These are phyloP conservation scores for Bassia scoparia DNA, from an alignment of 148 eudicot species.

Conservation along the genomic window DNA sequence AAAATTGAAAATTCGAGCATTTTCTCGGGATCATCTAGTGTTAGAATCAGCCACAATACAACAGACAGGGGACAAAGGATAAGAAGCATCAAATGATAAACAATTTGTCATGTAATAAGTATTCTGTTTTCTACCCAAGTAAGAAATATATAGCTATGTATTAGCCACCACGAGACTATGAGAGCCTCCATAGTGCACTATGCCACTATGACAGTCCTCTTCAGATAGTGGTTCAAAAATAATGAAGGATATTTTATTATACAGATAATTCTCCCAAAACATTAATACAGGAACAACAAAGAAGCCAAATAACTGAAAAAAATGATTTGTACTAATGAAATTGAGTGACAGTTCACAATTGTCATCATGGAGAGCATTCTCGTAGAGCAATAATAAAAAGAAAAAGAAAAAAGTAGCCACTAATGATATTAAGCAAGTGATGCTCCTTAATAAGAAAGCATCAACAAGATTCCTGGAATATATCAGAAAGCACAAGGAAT, in stretches of 20 bases:
- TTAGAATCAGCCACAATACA: neutral
- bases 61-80: no score
- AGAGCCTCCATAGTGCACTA: neutral
- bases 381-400: neutral
- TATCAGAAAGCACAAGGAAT: neutral
- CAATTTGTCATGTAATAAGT: no score
- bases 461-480: neutral
- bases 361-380: neutral
- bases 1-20: no score
- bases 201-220: neutral
- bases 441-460: neutral
- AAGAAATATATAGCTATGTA: neutral
- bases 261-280: neutral
- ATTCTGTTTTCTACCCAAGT: no score
- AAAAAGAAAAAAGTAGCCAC: neutral
- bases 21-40: no score
- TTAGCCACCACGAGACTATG: neutral
- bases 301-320: no score
- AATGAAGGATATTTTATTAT: neutral
- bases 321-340: no score
- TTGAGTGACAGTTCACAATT: no score
- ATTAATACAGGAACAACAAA: no score
- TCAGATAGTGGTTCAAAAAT: neutral
- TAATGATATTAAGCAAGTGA: neutral
- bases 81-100: no score